Evolutionary conservation across 2,329 filamentous ascomycete species (phyloP), one percentile per base, ranked within the genome.

Genomic region (Cladosporium sp.): DNA sequence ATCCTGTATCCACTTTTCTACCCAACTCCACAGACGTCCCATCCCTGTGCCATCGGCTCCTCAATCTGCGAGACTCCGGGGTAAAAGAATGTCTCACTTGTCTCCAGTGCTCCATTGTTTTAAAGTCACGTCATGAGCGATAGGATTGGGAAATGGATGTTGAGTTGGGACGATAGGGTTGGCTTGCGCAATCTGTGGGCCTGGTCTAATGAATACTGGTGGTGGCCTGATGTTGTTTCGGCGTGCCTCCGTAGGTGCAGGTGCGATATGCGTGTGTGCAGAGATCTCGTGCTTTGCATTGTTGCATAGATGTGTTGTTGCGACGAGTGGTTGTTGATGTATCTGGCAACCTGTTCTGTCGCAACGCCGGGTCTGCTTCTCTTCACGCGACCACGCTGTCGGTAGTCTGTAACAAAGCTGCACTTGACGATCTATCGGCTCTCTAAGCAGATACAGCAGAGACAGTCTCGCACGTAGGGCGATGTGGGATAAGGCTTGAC

Each of bases 21-120:
- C 24, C 24, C 24, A 24, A 24, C 24, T 24, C 24, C 24, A 24
- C 24, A 24, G 24, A 47, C 38, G 15, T 41, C 5, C 36, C 47
- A 55, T 55, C 55, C 62, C 65, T 66, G 47, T 59, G 41, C 68
- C 51, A 71, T 71, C 70, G 70, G 70, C 70, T 69, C 70, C 70
- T 65, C 68, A 67, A 52, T 68, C 52, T 64, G 68, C 68, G 66
- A 64, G 61, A 64, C 61, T 52, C 21, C n/a, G 41, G 59, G 52
- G 52, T 52, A 30, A 21, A 28, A 15, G 1, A 4, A 4, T 24
- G 55, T 64, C 51, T 64, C 59, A 62, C 51, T 36, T 24, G 3
- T 52, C 7, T 8, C 24, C 24, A 24, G 24, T 6, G 28, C 34
- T 36, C 34, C 34, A 36, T 12, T 36, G 12, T 28, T 34, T 14